A percentile compares a stretch with the other conserved stretches of the same genome.
These are phyloP conservation scores for Draba incana DNA, from an alignment of 345 rosid genomes.

Conservation along the genomic window DNA sequence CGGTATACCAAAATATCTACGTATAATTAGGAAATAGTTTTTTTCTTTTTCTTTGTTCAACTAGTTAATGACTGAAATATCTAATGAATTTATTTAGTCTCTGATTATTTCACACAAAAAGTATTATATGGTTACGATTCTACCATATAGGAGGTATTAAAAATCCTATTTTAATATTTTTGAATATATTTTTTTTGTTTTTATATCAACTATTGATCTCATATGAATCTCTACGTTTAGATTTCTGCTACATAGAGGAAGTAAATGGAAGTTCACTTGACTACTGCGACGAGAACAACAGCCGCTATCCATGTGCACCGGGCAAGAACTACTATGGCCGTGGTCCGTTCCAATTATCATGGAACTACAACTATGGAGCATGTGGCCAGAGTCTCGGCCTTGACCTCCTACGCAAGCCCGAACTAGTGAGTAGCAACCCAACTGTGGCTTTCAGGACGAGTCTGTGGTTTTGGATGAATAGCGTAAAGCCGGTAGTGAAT, in stretches of 20 bases:
- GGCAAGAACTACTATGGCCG: constrained; percentile 57
- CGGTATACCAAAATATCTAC: no score
- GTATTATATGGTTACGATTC: no score
- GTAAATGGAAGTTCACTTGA: constrained; percentile 51
- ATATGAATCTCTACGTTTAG: constrained; percentile 35
- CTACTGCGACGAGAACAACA: constrained; percentile 49
- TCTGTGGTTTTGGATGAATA: constrained; percentile 66
- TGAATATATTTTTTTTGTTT: no score
- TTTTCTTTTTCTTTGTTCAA: no score
- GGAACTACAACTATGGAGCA: constrained; percentile 62
- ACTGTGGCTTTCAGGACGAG: constrained; percentile 50
- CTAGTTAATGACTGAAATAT: neutral
- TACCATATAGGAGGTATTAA: no score
- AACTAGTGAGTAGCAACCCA: constrained; percentile 45
- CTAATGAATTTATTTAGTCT: neutral
- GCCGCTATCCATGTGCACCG: constrained; percentile 59
- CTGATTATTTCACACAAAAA: neutral
- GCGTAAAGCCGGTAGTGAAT: constrained; percentile 42
- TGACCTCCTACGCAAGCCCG: constrained; percentile 48
- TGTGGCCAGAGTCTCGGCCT: constrained; percentile 49
- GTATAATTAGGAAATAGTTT: no score
- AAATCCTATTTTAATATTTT: no score
- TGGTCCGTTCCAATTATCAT: constrained; percentile 61
- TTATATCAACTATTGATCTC: neutral
- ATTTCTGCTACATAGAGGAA: constrained; percentile 69